phyloP scores from a whole-genome alignment of 2,329 filamentous ascomycete species.

The Aspergillus candidus region DNA sequence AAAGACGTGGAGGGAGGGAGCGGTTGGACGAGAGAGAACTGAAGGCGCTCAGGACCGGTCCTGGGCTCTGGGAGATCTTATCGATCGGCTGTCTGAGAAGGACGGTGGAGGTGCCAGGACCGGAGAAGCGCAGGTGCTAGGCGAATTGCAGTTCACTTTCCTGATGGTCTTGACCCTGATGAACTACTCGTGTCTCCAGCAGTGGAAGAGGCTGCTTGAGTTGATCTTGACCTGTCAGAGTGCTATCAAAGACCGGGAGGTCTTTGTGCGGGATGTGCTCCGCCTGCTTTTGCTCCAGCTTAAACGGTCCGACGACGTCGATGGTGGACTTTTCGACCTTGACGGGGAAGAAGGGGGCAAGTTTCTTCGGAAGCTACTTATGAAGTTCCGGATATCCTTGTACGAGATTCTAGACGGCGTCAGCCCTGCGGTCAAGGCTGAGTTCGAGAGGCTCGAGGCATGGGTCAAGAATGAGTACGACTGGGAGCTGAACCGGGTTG shows the following conservation, averaged over 20 bases:
- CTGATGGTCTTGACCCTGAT: slow-evolving; percentile 58
- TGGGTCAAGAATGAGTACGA: slow-evolving; percentile 51
- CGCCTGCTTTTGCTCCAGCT: slow-evolving; percentile 49
- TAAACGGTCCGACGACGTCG: slow-evolving; percentile 52
- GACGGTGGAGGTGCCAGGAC: slow-evolving; percentile 16
- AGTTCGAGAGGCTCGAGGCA: slow-evolving; percentile 50
- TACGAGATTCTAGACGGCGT: slow-evolving; percentile 39
- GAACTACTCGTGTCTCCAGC: slow-evolving; percentile 60
- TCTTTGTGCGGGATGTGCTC: slow-evolving; percentile 49
- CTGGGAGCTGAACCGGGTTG: slow-evolving; percentile 51
- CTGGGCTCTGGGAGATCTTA: slow-evolving; percentile 54
- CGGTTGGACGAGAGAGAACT: slow-evolving; percentile 56
- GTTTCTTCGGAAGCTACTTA: slow-evolving; percentile 49
- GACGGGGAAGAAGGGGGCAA: slow-evolving; percentile 45
- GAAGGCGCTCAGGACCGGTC: slow-evolving; percentile 57
- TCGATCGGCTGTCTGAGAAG: slow-evolving; percentile 34
- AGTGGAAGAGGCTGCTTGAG: slow-evolving; percentile 56
- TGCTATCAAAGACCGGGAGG: slow-evolving; percentile 44
- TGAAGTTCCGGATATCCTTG: slow-evolving; percentile 47
- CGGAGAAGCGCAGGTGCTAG: slow-evolving; percentile 42
- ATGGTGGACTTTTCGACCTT: slow-evolving; percentile 57
- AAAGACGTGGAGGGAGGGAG: slow-evolving; percentile 56
- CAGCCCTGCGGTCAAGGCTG: slow-evolving; percentile 42
- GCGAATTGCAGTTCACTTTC: slow-evolving; percentile 58
- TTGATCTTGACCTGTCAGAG: slow-evolving; percentile 52